These are phyloP conservation scores for Tolypocladium amazonense DNA, from an alignment of 2,329 filamentous ascomycete species.

Conservation along the genomic window DNA sequence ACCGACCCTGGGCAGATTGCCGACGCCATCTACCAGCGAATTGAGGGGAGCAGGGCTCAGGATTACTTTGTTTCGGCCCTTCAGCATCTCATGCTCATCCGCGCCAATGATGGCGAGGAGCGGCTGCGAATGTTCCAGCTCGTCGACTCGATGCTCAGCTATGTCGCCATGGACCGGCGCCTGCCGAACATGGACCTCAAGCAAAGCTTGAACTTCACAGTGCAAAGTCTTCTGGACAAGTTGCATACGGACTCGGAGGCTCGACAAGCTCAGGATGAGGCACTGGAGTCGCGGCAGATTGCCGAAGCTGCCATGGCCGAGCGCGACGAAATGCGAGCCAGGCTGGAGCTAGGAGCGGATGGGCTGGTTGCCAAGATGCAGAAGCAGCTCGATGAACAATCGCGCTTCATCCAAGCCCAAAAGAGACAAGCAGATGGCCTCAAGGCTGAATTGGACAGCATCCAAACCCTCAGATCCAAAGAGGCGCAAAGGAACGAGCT, in stretches of 20 bases:
- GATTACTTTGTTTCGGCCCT: constrained; percentile 95
- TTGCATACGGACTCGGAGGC: constrained; percentile 95
- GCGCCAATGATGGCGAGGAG: constrained; percentile 86
- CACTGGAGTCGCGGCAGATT: constrained; percentile 80
- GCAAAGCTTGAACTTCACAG: constrained; percentile 94
- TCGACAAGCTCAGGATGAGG: constrained; percentile 82
- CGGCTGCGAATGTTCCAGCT: constrained; percentile 92
- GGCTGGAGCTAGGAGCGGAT: constrained; percentile 84
- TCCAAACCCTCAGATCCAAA: constrained; percentile 77
- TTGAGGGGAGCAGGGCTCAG: constrained; percentile 74
- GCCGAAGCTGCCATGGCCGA: constrained; percentile 94
- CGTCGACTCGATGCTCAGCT: constrained; percentile 97
- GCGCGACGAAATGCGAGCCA: constrained; percentile 84
- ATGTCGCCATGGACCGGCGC: constrained; percentile 95
- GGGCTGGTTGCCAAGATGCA: constrained; percentile 88
- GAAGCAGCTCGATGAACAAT: constrained; percentile 87
- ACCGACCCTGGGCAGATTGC: constrained; percentile 89
- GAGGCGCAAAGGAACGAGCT: constrained; percentile 92
- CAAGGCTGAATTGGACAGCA: constrained; percentile 79
- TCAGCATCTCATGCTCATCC: constrained; percentile 87
- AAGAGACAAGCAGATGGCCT: constrained; percentile 74
- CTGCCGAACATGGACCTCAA: constrained; percentile 96
- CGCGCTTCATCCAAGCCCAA: constrained; percentile 82
- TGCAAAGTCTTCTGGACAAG: constrained; percentile 90
- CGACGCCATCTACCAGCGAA: constrained; percentile 79